These are phyloP conservation scores for Amylostereum areolatum DNA, from an alignment of 1,284 basidiomycete species.

Conservation along the genomic window DNA sequence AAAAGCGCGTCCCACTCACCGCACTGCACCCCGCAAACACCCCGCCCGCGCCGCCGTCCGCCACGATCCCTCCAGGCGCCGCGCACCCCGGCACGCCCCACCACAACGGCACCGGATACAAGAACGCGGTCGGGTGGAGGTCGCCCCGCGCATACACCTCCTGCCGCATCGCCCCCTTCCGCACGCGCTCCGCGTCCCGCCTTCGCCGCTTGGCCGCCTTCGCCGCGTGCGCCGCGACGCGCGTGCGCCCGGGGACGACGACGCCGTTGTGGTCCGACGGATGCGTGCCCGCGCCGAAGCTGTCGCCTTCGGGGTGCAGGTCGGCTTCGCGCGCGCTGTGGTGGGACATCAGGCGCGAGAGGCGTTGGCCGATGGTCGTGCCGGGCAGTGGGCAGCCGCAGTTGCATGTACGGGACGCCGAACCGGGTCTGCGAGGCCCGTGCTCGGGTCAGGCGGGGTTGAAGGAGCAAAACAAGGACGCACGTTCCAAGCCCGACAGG, in stretches of 20 bases:
- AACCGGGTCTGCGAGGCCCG: constrained; percentile 15
- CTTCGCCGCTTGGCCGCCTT: constrained; percentile 14
- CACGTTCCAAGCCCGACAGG: constrained; percentile 26
- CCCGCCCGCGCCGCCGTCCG: background rate
- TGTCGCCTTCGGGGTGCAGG: constrained; percentile 17
- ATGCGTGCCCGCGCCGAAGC: constrained; percentile 28
- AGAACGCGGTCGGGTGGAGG: constrained; percentile 17
- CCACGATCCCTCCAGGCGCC: constrained; percentile 2
- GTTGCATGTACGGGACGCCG: constrained; percentile 18
- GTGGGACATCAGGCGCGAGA: constrained; percentile 21
- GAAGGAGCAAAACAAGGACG: background rate
- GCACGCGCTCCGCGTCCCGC: constrained; percentile 16
- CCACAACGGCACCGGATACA: constrained; percentile 19
- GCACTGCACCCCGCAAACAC: constrained; percentile 11
- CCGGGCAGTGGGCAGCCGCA: constrained; percentile 22
- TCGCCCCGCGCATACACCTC: constrained; percentile 11
- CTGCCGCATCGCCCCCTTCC: constrained; percentile 14
- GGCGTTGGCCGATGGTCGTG: constrained; percentile 20
- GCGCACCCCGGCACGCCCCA: background rate
- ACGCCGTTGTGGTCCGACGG: constrained; percentile 31
- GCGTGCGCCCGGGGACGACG: constrained; percentile 5
- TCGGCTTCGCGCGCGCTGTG: constrained; percentile 16
- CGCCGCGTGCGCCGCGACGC: constrained; percentile 5
- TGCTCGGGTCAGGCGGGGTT: background rate
- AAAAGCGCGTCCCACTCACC: constrained; percentile 5